phyloP scores from a whole-genome alignment of 2,329 filamentous ascomycete genomes.

The Chalara sp. region DNA sequence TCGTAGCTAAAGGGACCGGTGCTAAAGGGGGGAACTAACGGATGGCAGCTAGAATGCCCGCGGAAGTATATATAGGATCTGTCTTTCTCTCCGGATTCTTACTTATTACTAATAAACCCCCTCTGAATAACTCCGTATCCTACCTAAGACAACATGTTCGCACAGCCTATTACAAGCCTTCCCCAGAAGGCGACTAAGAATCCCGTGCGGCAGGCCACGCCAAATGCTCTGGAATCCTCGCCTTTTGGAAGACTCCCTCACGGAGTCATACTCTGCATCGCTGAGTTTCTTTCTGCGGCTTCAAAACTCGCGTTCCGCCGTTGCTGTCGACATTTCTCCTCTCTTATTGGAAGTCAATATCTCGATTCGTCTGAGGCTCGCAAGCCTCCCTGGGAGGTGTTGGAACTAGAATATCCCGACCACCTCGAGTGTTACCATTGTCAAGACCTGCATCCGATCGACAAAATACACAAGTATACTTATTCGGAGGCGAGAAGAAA shows the following conservation, averaged over 20 bases:
- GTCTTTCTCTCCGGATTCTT: no score
- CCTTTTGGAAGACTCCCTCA: not conserved
- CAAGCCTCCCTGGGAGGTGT: slow-evolving; percentile 1
- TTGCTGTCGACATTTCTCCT: not conserved
- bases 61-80: no score
- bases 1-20: no score
- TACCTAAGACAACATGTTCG: no score
- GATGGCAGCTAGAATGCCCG: no score
- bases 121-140: no score
- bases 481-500: not conserved
- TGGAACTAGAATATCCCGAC: slow-evolving; percentile 6
- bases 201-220: not conserved
- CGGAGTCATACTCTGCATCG: not conserved
- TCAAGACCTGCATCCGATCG: slow-evolving; percentile 1
- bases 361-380: not conserved
- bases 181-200: no score
- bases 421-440: slow-evolving; percentile 11
- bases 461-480: slow-evolving; percentile 2
- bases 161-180: no score
- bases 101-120: no score
- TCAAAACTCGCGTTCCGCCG: not conserved
- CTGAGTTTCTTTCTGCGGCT: not conserved
- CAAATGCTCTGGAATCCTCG: not conserved
- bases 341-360: not conserved
- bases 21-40: no score